phyloP scores from a whole-genome alignment of 345 rosid species.

The Citrus hindsii region DNA sequence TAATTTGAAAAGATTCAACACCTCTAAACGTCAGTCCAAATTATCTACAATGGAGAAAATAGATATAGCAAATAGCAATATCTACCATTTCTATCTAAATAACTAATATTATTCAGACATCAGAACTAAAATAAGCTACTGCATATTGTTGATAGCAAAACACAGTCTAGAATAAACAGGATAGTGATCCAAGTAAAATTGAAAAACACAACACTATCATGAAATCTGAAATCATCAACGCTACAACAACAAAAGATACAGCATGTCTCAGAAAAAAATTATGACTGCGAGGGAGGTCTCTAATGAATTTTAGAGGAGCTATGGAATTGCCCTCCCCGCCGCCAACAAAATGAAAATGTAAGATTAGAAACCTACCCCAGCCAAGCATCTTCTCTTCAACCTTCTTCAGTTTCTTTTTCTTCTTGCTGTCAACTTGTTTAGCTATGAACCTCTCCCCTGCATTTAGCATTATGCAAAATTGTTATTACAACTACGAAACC shows the following conservation, averaged over 20 bases:
- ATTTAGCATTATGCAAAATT: neutral
- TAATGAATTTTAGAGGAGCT: neutral
- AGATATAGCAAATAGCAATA: neutral
- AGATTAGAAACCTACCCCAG: constrained; percentile 63
- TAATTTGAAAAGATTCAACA: neutral
- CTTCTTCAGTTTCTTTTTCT: constrained; percentile 89
- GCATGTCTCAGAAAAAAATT: neutral
- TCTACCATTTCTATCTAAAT: neutral
- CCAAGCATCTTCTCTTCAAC: constrained; percentile 94
- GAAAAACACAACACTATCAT: neutral
- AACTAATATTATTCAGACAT: neutral
- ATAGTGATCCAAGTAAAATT: neutral
- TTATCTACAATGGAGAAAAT: neutral
- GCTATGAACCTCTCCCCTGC: constrained; percentile 84
- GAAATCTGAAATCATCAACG: neutral
- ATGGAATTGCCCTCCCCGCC: neutral
- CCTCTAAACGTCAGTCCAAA: neutral
- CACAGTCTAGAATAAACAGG: neutral
- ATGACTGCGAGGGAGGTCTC: neutral
- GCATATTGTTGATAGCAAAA: neutral
- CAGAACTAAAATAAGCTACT: neutral
- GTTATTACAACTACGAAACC: neutral
- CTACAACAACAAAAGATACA: neutral
- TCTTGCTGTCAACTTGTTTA: constrained; percentile 75
- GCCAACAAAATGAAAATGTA: neutral